phyloP scores from a whole-genome alignment of 108 stramenopile genomes.

The Parietichytrium sp. region DNA sequence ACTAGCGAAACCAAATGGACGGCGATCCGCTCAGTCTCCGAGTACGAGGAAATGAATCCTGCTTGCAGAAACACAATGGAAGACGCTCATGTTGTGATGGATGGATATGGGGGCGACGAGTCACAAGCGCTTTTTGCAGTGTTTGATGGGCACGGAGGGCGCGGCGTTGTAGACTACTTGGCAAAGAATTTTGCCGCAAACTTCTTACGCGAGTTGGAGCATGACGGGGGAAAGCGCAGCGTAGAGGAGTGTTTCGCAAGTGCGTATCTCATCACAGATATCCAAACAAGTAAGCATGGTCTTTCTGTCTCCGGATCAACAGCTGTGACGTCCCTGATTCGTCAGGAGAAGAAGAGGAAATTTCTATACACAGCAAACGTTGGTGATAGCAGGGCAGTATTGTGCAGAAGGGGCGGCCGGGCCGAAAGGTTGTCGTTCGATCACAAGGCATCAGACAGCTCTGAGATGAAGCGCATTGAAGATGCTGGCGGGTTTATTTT shows the following conservation, averaged over 20 bases:
- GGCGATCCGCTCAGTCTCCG: slow-evolving; percentile 35
- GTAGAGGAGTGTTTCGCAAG: slow-evolving; percentile 66
- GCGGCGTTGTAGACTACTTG: slow-evolving; percentile 86
- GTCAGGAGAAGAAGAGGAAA: slow-evolving; percentile 23
- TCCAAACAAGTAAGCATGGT: slow-evolving; percentile 70
- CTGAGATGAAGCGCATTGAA: slow-evolving; percentile 53
- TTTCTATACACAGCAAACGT: slow-evolving; percentile 83
- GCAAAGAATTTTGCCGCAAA: slow-evolving; percentile 72
- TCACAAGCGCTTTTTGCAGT: slow-evolving; percentile 70
- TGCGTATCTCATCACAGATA: slow-evolving; percentile 86
- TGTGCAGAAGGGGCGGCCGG: slow-evolving; percentile 50
- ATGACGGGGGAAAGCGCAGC: slow-evolving; percentile 46
- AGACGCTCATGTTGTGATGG: slow-evolving; percentile 66
- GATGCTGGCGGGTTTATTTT: slow-evolving; percentile 62
- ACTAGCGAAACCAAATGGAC: not conserved
- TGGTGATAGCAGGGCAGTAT: slow-evolving; percentile 88
- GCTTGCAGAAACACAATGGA: slow-evolving; percentile 86
- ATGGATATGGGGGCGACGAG: slow-evolving; percentile 35
- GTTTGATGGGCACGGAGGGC: slow-evolving; percentile 93
- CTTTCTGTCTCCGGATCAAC: slow-evolving; percentile 85
- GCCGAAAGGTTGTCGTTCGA: slow-evolving; percentile 55
- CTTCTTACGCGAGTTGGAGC: slow-evolving; percentile 74
- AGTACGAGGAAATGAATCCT: slow-evolving; percentile 89
- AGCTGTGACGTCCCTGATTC: slow-evolving; percentile 80
- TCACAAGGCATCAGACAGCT: slow-evolving; percentile 59